Evolutionary conservation across 768 basidiomycete genomes (phyloP).

Genomic region (Termitomyces sp.): DNA sequence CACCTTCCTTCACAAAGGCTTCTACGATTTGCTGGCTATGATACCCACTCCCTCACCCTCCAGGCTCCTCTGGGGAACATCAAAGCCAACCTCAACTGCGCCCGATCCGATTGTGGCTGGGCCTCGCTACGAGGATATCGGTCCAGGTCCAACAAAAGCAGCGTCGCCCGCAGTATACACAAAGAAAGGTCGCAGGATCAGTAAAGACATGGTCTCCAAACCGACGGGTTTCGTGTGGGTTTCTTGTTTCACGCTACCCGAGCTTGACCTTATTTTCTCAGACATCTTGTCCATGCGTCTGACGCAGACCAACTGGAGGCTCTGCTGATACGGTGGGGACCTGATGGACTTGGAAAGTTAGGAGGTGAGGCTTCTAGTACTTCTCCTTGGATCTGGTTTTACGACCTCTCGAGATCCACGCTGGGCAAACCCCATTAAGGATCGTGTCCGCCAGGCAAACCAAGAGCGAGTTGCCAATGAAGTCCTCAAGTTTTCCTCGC

Average conservation of each 20-base stretch:
- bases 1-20: slow-evolving; percentile 83
- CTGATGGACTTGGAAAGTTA: slow-evolving; percentile 84
- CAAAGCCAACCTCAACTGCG: slow-evolving; percentile 25
- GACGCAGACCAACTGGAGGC: slow-evolving; percentile 88
- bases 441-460: slow-evolving; percentile 60
- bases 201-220: slow-evolving; percentile 85
- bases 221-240: slow-evolving; percentile 85
- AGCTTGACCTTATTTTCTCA: slow-evolving; percentile 28
- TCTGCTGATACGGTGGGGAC: slow-evolving; percentile 82
- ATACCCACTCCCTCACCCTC: slow-evolving; percentile 72
- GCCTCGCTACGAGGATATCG: slow-evolving; percentile 65
- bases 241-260: slow-evolving; percentile 17
- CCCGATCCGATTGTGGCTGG: slow-evolving; percentile 51
- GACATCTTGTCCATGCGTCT: slow-evolving; percentile 88
- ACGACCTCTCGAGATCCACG: slow-evolving; percentile 58
- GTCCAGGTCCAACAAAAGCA: slow-evolving; percentile 24
- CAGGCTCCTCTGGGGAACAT: slow-evolving; percentile 54
- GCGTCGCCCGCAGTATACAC: slow-evolving; percentile 30
- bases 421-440: slow-evolving; percentile 89
- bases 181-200: slow-evolving; percentile 64
- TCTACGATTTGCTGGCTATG: slow-evolving; percentile 80
- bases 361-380: slow-evolving; percentile 18
- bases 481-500: slow-evolving; percentile 67
- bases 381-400: slow-evolving; percentile 9
- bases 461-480: slow-evolving; percentile 75